phyloP scores from a whole-genome alignment of 192 early-diverging fungal genomes.

The Coemansia sp. region DNA sequence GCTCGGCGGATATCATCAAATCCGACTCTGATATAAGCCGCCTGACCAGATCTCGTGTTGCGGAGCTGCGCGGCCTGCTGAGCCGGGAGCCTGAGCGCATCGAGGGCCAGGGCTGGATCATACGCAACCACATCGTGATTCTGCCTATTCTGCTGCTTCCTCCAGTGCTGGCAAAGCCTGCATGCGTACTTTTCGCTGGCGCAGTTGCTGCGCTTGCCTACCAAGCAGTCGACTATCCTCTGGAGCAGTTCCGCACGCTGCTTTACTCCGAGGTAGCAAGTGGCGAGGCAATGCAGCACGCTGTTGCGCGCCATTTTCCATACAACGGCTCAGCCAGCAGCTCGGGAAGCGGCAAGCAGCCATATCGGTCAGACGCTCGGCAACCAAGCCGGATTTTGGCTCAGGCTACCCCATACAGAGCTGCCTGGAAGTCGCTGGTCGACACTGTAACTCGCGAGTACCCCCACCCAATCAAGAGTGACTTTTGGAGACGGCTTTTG shows the following conservation, averaged over 20 bases:
- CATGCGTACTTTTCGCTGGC: conserved; percentile 61
- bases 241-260: conserved; percentile 66
- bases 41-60: conserved; percentile 28
- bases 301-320: conserved; percentile 32
- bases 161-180: conserved; percentile 54
- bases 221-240: conserved; percentile 70
- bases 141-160: conserved; percentile 47
- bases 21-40: conserved; percentile 22
- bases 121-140: conserved; percentile 19
- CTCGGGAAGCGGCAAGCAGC: background rate
- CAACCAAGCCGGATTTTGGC: background rate
- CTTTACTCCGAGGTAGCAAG: conserved; percentile 66
- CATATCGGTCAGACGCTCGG: too few relatives aligned
- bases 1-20: conserved; percentile 20
- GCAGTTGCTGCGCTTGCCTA: conserved; percentile 66
- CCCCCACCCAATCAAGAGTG: conserved; percentile 27
- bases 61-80: conserved; percentile 37
- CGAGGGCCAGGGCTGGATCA: conserved; percentile 37
- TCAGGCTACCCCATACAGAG: conserved; percentile 25
- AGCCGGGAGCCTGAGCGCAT: conserved; percentile 26
- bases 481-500: conserved; percentile 1
- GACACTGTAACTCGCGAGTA: conserved; percentile 33
- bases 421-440: conserved; percentile 40
- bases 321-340: background rate
- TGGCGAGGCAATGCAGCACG: conserved; percentile 35